Percentiles rank a stretch among this genome's conserved stretches.
Conservation (phyloP, 495 filamentous ascomycete species). For the Aspergillus nanangensis region DNA sequence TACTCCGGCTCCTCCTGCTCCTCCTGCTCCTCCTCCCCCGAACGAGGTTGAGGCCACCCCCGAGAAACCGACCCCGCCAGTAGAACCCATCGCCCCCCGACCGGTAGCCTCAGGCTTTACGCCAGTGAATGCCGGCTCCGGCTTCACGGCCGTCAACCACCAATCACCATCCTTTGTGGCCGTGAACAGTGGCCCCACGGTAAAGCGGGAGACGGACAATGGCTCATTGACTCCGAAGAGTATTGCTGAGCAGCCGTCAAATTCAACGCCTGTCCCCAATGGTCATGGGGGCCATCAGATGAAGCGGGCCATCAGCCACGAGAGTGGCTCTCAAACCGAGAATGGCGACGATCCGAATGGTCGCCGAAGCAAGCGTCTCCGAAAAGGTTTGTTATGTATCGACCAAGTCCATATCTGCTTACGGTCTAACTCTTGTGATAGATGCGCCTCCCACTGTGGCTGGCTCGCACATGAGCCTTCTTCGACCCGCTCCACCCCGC, state of each 20-base stretch:
- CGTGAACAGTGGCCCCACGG: constrained; percentile 40
- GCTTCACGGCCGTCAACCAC: constrained; percentile 74
- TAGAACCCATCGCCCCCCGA: constrained; percentile 51
- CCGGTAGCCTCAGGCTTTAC: constrained; percentile 69
- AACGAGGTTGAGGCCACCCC: constrained; percentile 46
- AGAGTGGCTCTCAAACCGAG: constrained; percentile 60
- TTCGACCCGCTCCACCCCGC: constrained; percentile 74
- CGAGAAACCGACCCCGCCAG: constrained; percentile 31
- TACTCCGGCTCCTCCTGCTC: constrained; percentile 63
- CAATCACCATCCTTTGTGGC: constrained; percentile 53
- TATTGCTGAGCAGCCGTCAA: constrained; percentile 31
- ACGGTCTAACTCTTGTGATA: constrained; percentile 33
- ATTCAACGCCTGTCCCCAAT: constrained; percentile 49
- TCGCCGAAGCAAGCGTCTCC: constrained; percentile 85
- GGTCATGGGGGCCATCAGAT: constrained; percentile 54
- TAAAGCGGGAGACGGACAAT: constrained; percentile 50
- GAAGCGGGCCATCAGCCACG: constrained; percentile 81
- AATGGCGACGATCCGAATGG: constrained; percentile 65
- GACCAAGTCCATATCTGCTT: too few relatives aligned
- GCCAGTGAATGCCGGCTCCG: constrained; percentile 63
- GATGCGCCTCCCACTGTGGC: constrained; percentile 86
- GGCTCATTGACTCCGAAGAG: constrained; percentile 37
- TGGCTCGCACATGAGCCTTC: constrained; percentile 94
- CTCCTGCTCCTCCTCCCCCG: constrained; percentile 63
- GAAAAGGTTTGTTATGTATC: constrained; percentile 75